Evolutionary conservation across 768 basidiomycete species (phyloP).

Genomic region (Asterophora parasitica): DNA sequence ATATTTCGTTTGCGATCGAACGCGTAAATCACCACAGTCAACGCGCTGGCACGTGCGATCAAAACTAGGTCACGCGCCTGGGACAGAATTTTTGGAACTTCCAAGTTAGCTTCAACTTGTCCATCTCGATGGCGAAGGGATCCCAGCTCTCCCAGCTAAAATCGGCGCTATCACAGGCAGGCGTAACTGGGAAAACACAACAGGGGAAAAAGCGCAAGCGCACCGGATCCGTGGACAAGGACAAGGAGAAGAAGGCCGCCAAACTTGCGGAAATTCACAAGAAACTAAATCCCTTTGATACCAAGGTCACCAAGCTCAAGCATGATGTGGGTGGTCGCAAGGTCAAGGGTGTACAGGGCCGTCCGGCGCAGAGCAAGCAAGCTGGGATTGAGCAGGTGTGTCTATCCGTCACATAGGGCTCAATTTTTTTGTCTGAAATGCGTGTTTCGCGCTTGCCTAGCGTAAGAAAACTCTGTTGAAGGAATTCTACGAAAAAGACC

Average conservation of each 20-base stretch:
- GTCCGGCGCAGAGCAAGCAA: slow-evolving; percentile 85
- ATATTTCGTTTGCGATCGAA: no score
- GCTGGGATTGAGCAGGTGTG: slow-evolving; percentile 85
- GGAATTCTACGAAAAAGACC: slow-evolving; percentile 77
- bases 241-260: slow-evolving; percentile 76
- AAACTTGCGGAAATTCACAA: slow-evolving; percentile 81
- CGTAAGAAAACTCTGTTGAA: slow-evolving; percentile 85
- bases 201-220: slow-evolving; percentile 70
- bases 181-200: slow-evolving; percentile 58
- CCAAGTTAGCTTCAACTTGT: neutral
- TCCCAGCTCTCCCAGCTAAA: slow-evolving; percentile 93
- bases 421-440: neutral
- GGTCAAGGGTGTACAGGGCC: slow-evolving; percentile 76
- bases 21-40: no score
- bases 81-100: slow-evolving; percentile 11
- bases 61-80: slow-evolving; percentile 7
- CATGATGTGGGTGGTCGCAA: slow-evolving; percentile 90
- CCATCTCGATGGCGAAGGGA: slow-evolving; percentile 59
- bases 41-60: neutral
- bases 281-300: slow-evolving; percentile 90
- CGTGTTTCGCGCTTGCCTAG: slow-evolving; percentile 35
- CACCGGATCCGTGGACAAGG: slow-evolving; percentile 55
- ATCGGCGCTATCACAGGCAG: slow-evolving; percentile 73
- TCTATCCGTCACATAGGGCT: slow-evolving; percentile 1
- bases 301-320: slow-evolving; percentile 87